phyloP scores from a whole-genome alignment of 208 protist species.

The Trichomonas gallinae region DNA sequence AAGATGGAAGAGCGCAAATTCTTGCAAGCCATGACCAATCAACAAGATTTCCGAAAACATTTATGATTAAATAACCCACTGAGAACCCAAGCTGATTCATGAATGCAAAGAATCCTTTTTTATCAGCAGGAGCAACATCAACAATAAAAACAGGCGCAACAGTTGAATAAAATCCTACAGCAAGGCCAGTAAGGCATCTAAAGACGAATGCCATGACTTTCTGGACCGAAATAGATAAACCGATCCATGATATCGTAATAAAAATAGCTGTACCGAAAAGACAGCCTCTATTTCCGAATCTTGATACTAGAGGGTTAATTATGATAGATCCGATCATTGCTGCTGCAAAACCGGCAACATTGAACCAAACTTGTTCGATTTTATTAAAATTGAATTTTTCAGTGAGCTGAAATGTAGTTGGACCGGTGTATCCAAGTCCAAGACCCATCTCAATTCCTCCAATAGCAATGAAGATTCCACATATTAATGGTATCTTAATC shows the following conservation, averaged over 20 bases:
- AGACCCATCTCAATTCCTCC: neutral
- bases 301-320: neutral
- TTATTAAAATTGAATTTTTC: neutral
- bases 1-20: neutral
- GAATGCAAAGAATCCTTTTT: neutral
- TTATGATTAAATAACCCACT: neutral
- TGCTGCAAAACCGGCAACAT: neutral
- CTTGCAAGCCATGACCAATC: neutral
- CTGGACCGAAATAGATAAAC: neutral
- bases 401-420: neutral
- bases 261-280: neutral
- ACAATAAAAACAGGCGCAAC: neutral
- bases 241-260: neutral
- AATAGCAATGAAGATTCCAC: neutral
- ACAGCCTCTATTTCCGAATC: neutral
- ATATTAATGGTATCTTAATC: neutral
- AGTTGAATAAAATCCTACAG: neutral
- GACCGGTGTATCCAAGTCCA: neutral
- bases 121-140: neutral
- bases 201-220: neutral
- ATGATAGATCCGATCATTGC: neutral
- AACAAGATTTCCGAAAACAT: neutral
- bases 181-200: neutral
- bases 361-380: neutral
- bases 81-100: neutral